Evolutionary conservation across 495 filamentous ascomycete species (phyloP), one percentile per base, ranked within the genome.

Genomic region (Jackrogersella minutella): DNA sequence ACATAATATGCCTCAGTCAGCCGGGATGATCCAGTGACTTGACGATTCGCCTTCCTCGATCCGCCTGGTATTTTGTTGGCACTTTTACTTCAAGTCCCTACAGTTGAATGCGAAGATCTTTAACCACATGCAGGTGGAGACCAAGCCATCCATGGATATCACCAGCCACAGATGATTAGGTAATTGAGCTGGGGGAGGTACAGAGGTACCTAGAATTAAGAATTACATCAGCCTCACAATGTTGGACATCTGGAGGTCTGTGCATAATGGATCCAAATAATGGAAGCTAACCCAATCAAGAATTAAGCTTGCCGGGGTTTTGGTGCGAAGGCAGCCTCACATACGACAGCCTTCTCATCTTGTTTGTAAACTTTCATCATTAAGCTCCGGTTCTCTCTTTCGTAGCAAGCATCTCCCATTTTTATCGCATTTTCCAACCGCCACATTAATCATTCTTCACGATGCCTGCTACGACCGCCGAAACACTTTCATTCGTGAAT

Each of bases 401-500:
- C 40, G 34, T 62, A 62, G 47, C 59, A 63, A 59, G 33, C 49
- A n/a, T n/a, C 46, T 33, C 40, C 57, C 21, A 16, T n/a, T 50
- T 39, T 30, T 26, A 52, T 61, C 46, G 33, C 22, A 28, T 56
- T 53, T 47, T 37, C 41, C 22, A 43, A 50, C 41, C 52, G 26
- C 60, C 39, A 21, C 36, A 28, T 36, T 6, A 9, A 5, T 17
- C 14, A 39, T 26, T 34, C 52, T 57, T 57, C 79, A 83, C 72
- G 73, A 97, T 97, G 93, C 93, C 92, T 80, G 87, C 93, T 79
- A 97, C 93, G 64, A 97, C 93, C 78, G 92, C 91, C 72, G 93
- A 97, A 79, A 94, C 93, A 62, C 88, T 97, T 73, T 93, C 91
- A 58, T 87, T 97, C 74, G 91, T 96, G 76, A 91, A 89, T 74